These are phyloP conservation scores for Anaeromyces robustus DNA, from an alignment of 192 early-diverging fungal species.

Conservation along the genomic window DNA sequence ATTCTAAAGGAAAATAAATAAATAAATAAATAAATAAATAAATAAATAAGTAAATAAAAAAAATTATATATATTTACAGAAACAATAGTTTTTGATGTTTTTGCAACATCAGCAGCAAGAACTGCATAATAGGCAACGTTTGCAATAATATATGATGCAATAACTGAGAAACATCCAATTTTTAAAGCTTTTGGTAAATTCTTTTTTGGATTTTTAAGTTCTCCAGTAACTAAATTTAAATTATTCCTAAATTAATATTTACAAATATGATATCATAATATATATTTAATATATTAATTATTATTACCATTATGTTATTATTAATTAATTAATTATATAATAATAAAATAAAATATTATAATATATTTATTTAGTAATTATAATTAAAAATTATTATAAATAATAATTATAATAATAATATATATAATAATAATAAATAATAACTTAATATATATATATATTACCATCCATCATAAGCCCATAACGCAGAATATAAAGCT, in stretches of 20 bases:
- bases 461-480: conserved; percentile 37
- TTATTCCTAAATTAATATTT: conserved; percentile 24
- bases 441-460: no score
- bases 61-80: neutral
- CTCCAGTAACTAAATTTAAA: conserved; percentile 31
- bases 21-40: neutral
- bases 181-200: conserved; percentile 25
- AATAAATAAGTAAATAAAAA: no score
- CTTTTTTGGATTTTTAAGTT: conserved; percentile 20
- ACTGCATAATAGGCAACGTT: conserved; percentile 28
- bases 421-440: no score
- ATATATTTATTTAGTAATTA: no score
- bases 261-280: no score
- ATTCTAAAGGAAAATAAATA: neutral
- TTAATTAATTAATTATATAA: no score
- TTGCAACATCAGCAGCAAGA: conserved; percentile 6
- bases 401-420: no score
- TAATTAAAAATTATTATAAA: no score
- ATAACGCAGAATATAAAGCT: conserved; percentile 48
- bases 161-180: conserved; percentile 20
- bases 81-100: neutral
- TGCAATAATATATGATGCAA: conserved; percentile 17
- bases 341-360: no score
- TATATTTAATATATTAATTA: no score
- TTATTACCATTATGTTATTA: no score